A percentile compares a stretch with the other conserved stretches of the same genome.
phyloP scores from a whole-genome alignment of 2,329 filamentous ascomycete genomes.

The Botrytis medusae region DNA sequence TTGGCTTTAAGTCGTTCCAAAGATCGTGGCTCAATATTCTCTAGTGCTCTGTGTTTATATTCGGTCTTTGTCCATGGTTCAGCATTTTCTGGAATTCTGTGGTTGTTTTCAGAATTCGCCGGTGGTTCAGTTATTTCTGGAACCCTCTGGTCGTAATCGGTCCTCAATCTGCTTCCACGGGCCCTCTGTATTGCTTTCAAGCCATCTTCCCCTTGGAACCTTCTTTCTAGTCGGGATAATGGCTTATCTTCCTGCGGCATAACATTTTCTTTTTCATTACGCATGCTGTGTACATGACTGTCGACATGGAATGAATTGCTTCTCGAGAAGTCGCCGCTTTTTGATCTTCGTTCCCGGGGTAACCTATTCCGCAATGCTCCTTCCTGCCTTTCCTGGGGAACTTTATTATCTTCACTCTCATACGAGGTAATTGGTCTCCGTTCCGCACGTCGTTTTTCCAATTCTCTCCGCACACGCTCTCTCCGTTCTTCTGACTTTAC shows the following conservation, averaged over 20 bases:
- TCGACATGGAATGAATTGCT: constrained; percentile 1
- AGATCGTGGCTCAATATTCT: constrained; percentile 2
- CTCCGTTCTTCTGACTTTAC: constrained; percentile 13
- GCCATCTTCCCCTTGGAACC: constrained; percentile 13
- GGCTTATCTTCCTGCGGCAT: constrained; percentile 8
- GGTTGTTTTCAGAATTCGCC: constrained; percentile 6
- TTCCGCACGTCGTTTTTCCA: constrained; percentile 13
- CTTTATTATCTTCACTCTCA: constrained; percentile 15
- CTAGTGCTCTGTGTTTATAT: background rate
- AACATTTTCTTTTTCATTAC: constrained; percentile 15
- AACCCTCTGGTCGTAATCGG: constrained; percentile 14
- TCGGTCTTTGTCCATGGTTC: background rate
- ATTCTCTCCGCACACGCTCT: constrained; percentile 18
- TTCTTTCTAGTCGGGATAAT: constrained; percentile 25
- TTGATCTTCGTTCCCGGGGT: constrained; percentile 14
- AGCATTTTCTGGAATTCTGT: background rate
- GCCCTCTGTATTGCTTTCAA: constrained; percentile 15
- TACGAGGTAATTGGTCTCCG: constrained; percentile 15
- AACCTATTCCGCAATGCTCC: constrained; percentile 2
- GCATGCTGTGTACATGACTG: background rate
- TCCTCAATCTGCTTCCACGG: constrained; percentile 7
- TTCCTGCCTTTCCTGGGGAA: constrained; percentile 10
- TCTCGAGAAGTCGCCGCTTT: constrained; percentile 14
- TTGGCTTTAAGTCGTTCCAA: constrained; percentile 12
- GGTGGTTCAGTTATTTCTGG: background rate